A percentile compares a stretch with the other conserved stretches of the same genome.
Evolutionary conservation across 1,139 yeast genomes (phyloP).

Genomic region (Sugiyamaella castrensis): DNA sequence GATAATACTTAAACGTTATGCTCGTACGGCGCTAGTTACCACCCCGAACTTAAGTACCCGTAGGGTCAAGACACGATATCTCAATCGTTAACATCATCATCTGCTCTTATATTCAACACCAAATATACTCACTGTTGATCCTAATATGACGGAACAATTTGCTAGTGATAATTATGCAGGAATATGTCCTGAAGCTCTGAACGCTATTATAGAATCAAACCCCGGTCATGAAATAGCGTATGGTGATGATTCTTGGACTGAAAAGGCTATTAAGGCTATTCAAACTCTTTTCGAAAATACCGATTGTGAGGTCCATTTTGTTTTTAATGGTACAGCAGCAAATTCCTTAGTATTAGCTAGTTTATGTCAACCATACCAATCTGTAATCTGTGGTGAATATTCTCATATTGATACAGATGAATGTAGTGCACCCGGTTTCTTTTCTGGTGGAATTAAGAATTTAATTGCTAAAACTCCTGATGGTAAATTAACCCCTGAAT

Average conservation of each 20-base stretch:
- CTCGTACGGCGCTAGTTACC: no score
- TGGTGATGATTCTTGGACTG: slow-evolving; percentile 15
- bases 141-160: slow-evolving; percentile 12
- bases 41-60: no score
- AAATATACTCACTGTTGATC: no score
- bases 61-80: no score
- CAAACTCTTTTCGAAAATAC: slow-evolving; percentile 7
- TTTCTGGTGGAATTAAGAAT: slow-evolving; percentile 13
- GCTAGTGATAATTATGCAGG: slow-evolving; percentile 16
- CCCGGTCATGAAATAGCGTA: slow-evolving; percentile 13
- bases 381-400: slow-evolving; percentile 11
- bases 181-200: slow-evolving; percentile 13
- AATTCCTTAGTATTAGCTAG: slow-evolving; percentile 13
- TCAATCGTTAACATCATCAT: no score
- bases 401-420: slow-evolving; percentile 17
- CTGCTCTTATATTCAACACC: no score
- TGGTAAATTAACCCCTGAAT: slow-evolving; percentile 11
- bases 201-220: slow-evolving; percentile 8
- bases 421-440: slow-evolving; percentile 15
- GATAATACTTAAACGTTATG: no score
- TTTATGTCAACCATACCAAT: slow-evolving; percentile 14
- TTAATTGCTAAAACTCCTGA: slow-evolving; percentile 7
- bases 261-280: slow-evolving; percentile 4
- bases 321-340: slow-evolving; percentile 15
- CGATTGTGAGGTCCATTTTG: slow-evolving; percentile 12